These are phyloP conservation scores for Dipteronia dyeriana DNA, from an alignment of 345 rosid genomes.

Conservation along the genomic window DNA sequence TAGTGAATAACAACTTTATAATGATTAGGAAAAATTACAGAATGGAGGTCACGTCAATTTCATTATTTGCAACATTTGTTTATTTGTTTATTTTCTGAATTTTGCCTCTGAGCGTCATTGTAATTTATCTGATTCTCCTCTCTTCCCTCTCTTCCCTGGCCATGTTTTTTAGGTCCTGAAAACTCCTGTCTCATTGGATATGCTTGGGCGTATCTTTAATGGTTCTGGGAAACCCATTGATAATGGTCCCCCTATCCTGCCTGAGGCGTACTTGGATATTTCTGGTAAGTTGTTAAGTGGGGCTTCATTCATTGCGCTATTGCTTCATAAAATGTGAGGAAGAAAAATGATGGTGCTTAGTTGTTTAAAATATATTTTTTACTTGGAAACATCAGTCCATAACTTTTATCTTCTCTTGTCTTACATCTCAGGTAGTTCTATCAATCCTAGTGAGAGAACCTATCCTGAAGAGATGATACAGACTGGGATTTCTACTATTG, in stretches of 20 bases:
- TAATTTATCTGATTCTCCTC: background rate
- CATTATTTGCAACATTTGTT: background rate
- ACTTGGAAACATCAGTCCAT: background rate
- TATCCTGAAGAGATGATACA: slow-evolving; percentile 99
- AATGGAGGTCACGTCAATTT: background rate
- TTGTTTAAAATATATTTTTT: slow-evolving; percentile 8
- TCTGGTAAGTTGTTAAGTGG: slow-evolving; percentile 54
- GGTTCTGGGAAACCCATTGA: slow-evolving; percentile 98
- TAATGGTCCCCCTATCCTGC: slow-evolving; percentile 92
- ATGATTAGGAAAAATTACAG: background rate
- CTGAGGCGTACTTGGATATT: slow-evolving; percentile 93
- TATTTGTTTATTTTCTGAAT: background rate
- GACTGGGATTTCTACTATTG: slow-evolving; percentile 97
- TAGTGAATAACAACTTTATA: background rate
- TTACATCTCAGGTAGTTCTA: slow-evolving; percentile 71
- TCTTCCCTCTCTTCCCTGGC: background rate
- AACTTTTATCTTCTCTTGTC: slow-evolving; percentile 11
- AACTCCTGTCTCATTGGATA: slow-evolving; percentile 91
- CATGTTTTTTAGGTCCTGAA: slow-evolving; percentile 66
- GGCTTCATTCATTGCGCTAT: background rate
- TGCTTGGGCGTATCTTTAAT: slow-evolving; percentile 95
- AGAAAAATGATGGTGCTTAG: background rate
- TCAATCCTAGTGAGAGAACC: slow-evolving; percentile 98
- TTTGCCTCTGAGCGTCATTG: background rate
- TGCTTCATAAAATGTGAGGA: background rate